Evolutionary conservation across 2,329 filamentous ascomycete genomes (phyloP), one percentile per base, ranked within the genome.

Genomic region (Aspergillus piperis): DNA sequence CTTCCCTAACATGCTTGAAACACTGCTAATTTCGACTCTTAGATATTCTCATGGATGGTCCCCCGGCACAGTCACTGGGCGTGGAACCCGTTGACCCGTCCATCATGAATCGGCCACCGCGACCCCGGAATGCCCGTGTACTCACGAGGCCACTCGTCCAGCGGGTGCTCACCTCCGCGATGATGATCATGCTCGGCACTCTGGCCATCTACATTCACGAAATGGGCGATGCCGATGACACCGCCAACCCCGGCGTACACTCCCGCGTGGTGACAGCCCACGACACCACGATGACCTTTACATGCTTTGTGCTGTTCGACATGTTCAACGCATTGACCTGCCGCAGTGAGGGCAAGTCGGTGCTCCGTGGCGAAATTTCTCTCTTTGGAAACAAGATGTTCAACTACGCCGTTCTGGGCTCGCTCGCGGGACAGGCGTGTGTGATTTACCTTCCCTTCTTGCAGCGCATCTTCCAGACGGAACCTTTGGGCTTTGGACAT

Each of bases 41-140:
- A 98, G 94, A 99, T 75, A 98, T 99, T 73, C 93, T 99, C 70
- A 99, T 99, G 96, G 96, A 99, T 77, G 95, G 96, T 8, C 95
- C 95, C 15, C 95, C 95, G 1, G 95, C 95, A 1, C 95, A 99
- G 77, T 99, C 95, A 10, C 87, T 99, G 1, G 96, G 95, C 41
- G 95, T 99, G 38, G 95, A 99, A 74, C 89, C 89, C 17, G 95
- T 99, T 50, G 95, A 98, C 73, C 92, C 91, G 27, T 90, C 94
- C 63, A 92, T 99, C 56, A 97, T 99, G 91, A 89, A 86, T 63
- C 89, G 91, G 19, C 94, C 94, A 1, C 96, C 95, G 64, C 88
- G 96, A 32, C 88, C 90, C 61, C 90, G 92, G 66, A 89, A 89
- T 68, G 95, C 96, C 53, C 89, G 93, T 8, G 95, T 98, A 11